Evolutionary conservation across 371 early-diverging fungal genomes (phyloP), one percentile per base, ranked within the genome.

Genomic region (Synchytrium microbalum): DNA sequence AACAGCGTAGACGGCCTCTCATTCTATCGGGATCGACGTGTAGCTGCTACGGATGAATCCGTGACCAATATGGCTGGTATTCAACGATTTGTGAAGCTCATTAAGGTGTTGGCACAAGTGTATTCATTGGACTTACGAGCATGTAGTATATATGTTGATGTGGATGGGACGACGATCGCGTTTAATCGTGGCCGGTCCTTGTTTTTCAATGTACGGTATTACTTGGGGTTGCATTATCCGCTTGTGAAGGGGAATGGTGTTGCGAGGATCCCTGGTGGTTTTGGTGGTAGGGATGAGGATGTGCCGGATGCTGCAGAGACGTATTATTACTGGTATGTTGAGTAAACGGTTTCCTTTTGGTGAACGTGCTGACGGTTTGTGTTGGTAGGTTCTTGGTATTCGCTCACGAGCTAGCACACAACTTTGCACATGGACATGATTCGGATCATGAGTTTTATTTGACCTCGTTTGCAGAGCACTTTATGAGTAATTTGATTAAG

Each of bases 381-480:
- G 79, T 67, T 88, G 87, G 58, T 91, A 89, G 92, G 93, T 93
- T 88, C 69, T 85, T 92, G 84, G 88, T 85, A 1, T 70, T 84
- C n/a, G 88, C 90, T 65, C 95, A 94, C 69, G 95, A 92, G 72
- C 69, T 94, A 62, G 92, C 89, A 1, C 95, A 94, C 68, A 88
- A 92, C 66, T 91, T 92, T 74, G 84, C 88, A 0, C 8, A 8
- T 25, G 77, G 69, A 13, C 76, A 76, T 38, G 69, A 72, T 60
- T 67, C 71, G 61, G 62, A 84, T 62, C 85, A 87, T 60, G 87
- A 86, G 71, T 75, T 79, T 28, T 25, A 25, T 14, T 8, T 25
- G 27, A 30, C 60, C 25, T 59, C 33, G 60, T 59, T 59, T 25
- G 26, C 60, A 8, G 10, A 59, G 58, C n/a, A n/a, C n/a, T n/a